phyloP scores from a whole-genome alignment of 2,329 filamentous ascomycete genomes.

The Pseudogymnoascus sp. region DNA sequence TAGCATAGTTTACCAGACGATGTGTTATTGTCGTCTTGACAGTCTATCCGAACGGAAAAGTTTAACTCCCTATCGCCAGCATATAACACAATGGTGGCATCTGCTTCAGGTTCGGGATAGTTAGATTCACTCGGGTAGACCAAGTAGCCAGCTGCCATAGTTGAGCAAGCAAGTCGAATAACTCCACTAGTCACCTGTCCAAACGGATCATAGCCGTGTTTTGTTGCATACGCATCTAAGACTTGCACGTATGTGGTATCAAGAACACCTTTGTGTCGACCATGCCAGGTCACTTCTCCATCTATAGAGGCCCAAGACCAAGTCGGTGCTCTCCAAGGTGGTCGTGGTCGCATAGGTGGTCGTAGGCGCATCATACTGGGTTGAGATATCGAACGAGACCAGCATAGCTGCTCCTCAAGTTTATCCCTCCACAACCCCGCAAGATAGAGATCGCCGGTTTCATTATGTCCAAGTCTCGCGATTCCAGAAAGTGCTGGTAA shows the following conservation, averaged over 20 bases:
- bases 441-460: background rate
- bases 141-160: constrained; percentile 13
- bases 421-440: constrained; percentile 14
- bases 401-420: constrained; percentile 14
- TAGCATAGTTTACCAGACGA: background rate
- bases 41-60: constrained; percentile 11
- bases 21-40: constrained; percentile 9
- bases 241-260: constrained; percentile 12
- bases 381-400: background rate
- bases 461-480: constrained; percentile 1
- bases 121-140: background rate
- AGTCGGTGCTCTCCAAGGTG: constrained; percentile 14
- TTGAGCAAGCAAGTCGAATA: constrained; percentile 16
- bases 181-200: constrained; percentile 13
- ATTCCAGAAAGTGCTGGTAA: constrained; percentile 15
- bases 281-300: background rate
- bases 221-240: constrained; percentile 11
- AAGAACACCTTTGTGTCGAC: constrained; percentile 5
- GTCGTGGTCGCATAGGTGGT: background rate
- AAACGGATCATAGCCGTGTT: constrained; percentile 12
- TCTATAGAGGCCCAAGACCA: constrained; percentile 16
- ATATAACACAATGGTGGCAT: background rate
- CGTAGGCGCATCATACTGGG: background rate
- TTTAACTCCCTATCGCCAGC: background rate
- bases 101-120: background rate